Percentiles rank a stretch among this genome's conserved stretches.
These are phyloP conservation scores for Mollisia scopiformis DNA, from an alignment of 2,329 filamentous ascomycete genomes.

Conservation along the genomic window DNA sequence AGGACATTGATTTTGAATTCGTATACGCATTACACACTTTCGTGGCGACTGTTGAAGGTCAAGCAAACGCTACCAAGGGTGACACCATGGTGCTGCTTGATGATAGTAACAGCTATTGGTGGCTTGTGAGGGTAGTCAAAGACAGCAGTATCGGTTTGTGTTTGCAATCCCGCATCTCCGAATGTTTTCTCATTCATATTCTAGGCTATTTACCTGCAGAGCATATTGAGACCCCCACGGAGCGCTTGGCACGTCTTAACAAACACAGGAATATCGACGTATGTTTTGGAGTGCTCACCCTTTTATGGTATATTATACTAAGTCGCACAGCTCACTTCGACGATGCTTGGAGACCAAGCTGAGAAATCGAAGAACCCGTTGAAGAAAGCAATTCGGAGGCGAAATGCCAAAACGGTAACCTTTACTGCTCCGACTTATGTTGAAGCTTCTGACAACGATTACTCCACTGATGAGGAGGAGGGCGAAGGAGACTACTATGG, in stretches of 20 bases:
- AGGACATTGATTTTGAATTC: conserved; percentile 99
- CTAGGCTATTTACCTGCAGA: conserved; percentile 93
- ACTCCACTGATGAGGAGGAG: conserved; percentile 68
- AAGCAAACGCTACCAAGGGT: conserved; percentile 97
- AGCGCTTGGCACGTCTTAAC: conserved; percentile 89
- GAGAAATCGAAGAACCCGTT: conserved; percentile 75
- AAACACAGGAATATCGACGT: conserved; percentile 99
- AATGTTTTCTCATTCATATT: conserved; percentile 1
- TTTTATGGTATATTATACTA: conserved; percentile 11
- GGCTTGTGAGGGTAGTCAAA: conserved; percentile 95
- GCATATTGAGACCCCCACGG: conserved; percentile 97
- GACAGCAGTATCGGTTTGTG: conserved; percentile 84
- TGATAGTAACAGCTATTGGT: conserved; percentile 99
- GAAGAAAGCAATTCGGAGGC: conserved; percentile 72
- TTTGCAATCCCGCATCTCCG: neutral
- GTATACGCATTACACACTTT: conserved; percentile 98
- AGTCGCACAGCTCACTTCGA: conserved; percentile 60
- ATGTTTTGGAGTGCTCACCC: conserved; percentile 40
- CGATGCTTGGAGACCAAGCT: conserved; percentile 71
- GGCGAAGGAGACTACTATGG: conserved; percentile 49
- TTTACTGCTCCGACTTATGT: conserved; percentile 73
- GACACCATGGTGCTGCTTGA: conserved; percentile 98
- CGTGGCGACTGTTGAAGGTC: conserved; percentile 94
- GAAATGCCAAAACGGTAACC: conserved; percentile 72
- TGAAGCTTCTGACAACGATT: conserved; percentile 73